Percentiles rank a stretch among this genome's conserved stretches.
phyloP scores from a whole-genome alignment of 2,329 filamentous ascomycete genomes.

The Hymenoscyphus scutula region DNA sequence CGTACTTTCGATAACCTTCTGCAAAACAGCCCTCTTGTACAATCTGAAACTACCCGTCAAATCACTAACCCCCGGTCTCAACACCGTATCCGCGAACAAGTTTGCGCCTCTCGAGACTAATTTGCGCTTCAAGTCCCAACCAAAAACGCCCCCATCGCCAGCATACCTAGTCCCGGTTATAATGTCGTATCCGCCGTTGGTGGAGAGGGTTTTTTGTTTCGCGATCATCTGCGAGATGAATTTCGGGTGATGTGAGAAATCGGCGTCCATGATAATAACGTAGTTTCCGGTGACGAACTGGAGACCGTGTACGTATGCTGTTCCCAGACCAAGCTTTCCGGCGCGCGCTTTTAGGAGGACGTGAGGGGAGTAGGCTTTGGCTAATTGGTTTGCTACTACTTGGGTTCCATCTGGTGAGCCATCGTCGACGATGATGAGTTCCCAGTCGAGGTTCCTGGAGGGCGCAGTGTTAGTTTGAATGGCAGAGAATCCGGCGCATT shows the following conservation, averaged over 20 bases:
- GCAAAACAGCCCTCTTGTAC: constrained; percentile 86
- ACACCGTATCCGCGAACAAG: constrained; percentile 88
- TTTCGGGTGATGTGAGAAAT: constrained; percentile 98
- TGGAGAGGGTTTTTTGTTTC: constrained; percentile 58
- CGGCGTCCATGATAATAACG: constrained; percentile 99
- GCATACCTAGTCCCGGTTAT: constrained; percentile 96
- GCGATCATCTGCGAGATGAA: constrained; percentile 95
- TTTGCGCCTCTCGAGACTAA: constrained; percentile 85
- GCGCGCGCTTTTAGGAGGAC: constrained; percentile 83
- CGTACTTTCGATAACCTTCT: constrained; percentile 86
- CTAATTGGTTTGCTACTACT: constrained; percentile 84
- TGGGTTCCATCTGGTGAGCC: constrained; percentile 95
- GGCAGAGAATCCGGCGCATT: background rate
- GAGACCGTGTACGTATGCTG: constrained; percentile 44
- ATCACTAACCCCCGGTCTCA: constrained; percentile 90
- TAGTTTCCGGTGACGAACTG: constrained; percentile 89
- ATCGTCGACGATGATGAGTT: constrained; percentile 97
- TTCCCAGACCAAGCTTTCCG: constrained; percentile 54
- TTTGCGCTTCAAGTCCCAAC: constrained; percentile 93
- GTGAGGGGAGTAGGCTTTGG: constrained; percentile 76
- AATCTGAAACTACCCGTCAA: constrained; percentile 85
- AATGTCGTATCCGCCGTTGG: constrained; percentile 79
- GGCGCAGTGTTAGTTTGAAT: background rate
- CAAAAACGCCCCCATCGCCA: constrained; percentile 83
- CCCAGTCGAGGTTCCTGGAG: constrained; percentile 84